Base-by-base conservation (phyloP, 2,329 filamentous ascomycete genomes). In the Colletotrichum horii region DNA sequence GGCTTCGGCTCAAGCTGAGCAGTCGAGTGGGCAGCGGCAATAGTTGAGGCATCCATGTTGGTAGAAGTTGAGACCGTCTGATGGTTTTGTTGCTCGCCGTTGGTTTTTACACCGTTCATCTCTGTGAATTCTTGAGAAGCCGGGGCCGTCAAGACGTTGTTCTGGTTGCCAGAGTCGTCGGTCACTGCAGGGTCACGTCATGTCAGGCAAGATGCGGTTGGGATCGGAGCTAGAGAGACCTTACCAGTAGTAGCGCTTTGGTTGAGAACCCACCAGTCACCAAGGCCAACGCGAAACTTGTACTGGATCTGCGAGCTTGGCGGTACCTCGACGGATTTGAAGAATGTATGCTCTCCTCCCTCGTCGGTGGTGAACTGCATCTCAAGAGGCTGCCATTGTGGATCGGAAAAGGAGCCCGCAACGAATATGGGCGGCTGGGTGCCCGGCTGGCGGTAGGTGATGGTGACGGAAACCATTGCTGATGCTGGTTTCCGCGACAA, bases 191-290 rank as follows among this genome's bases (percentile, higher is more conserved):
- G 52, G 56, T 56, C n/a, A 30, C n/a, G 22, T 61, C 48, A 34
- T 62, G 71, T 76, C 32, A 76, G 75, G 30, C 22, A 36, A 61
- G 60, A 14, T 52, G 36, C 34, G 32, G 65, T 26, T n/a, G 36
- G 8, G 52, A n/a, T 19, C 52, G n/a, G 30, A 32, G 30, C 16
- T 56, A 34, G 32, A 22, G 22, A 24, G 34, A 48, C 76, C 88
- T 78, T 86, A 94, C 93, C 88, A 70, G 88, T 91, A 16, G 91
- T 89, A 70, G 88, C 87, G 60, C 86, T 86, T 74, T 94, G 91
- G 78, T 95, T 91, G 61, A 94, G 83, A 28, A 92, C 87, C 93
- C 93, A 95, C 91, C 92, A 94, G 77, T 94, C 90, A 64, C 91
- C 91, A 24, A 88, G 82, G 12, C 93, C 93, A 43, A 94, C 85